These are phyloP conservation scores for Arachis hypogaea DNA, from an alignment of 306 rosid species.

Conservation along the genomic window DNA sequence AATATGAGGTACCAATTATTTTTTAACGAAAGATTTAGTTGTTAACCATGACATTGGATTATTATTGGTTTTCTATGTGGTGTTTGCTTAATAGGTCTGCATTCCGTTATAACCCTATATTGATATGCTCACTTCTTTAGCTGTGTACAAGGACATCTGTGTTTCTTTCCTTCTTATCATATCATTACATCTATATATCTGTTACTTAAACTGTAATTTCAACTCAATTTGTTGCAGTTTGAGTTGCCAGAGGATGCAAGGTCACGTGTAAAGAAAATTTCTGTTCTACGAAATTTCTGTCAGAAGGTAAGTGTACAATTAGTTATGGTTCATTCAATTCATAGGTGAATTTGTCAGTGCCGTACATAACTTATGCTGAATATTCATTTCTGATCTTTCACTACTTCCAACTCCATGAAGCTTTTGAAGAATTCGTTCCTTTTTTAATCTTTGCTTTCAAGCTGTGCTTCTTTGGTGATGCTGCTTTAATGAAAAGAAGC, in stretches of 20 bases:
- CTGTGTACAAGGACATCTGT: neutral
- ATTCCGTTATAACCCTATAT: neutral
- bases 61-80: neutral
- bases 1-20: constrained; percentile 72
- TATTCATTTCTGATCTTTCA: constrained; percentile 27
- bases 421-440: neutral
- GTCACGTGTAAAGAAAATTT: constrained; percentile 68
- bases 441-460: neutral
- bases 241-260: constrained; percentile 80
- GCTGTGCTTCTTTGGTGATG: neutral
- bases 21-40: constrained; percentile 14
- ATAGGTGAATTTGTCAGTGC: constrained; percentile 17
- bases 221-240: constrained; percentile 58
- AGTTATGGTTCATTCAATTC: constrained; percentile 29
- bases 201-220: constrained; percentile 3
- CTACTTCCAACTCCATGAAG: constrained; percentile 10
- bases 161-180: constrained; percentile 20
- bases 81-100: constrained; percentile 15
- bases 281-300: constrained; percentile 88
- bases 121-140: neutral
- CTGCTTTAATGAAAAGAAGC: neutral
- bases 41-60: neutral
- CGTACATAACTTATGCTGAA: constrained; percentile 4
- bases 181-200: constrained; percentile 20
- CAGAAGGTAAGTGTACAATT: constrained; percentile 65